A percentile compares a stretch with the other conserved stretches of the same genome.
These are phyloP conservation scores for Entomortierella parvispora DNA, from an alignment of 192 early-diverging fungal genomes.

Conservation along the genomic window DNA sequence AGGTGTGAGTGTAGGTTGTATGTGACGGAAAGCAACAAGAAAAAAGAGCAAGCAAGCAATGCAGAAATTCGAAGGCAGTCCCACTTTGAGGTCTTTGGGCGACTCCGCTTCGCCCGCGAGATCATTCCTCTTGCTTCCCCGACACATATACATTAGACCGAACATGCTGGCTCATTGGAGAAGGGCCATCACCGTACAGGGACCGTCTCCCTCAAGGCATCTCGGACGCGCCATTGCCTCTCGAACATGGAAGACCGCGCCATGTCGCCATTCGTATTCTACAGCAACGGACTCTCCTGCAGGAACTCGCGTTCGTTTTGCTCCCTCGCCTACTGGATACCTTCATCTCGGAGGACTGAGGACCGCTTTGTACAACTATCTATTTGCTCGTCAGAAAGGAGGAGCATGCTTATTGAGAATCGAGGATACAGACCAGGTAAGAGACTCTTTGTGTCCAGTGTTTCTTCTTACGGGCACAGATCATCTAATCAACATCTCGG, in stretches of 20 bases:
- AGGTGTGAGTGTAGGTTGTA: no score
- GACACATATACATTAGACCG: no score
- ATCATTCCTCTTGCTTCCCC: background rate
- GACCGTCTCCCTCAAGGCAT: background rate
- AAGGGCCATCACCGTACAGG: constrained; percentile 3
- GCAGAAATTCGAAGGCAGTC: background rate
- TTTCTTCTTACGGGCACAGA: background rate
- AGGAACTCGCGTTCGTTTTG: constrained; percentile 84
- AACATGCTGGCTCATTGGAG: constrained; percentile 34
- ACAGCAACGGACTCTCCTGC: background rate
- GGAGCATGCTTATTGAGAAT: constrained; percentile 89
- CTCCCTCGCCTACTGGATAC: constrained; percentile 92
- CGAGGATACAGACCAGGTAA: constrained; percentile 91
- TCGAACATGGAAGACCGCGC: background rate
- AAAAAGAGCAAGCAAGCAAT: background rate
- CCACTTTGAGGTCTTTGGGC: background rate
- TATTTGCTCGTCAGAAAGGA: constrained; percentile 77
- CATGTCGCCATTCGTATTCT: background rate
- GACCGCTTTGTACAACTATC: constrained; percentile 92
- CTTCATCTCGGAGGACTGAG: constrained; percentile 93
- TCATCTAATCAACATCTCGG: background rate
- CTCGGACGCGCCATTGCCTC: background rate
- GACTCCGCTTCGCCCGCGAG: background rate
- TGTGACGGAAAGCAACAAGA: background rate
- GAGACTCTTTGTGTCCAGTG: no score